These are phyloP conservation scores for Fusarium falciforme DNA, from an alignment of 2,329 filamentous ascomycete species.

Conservation along the genomic window DNA sequence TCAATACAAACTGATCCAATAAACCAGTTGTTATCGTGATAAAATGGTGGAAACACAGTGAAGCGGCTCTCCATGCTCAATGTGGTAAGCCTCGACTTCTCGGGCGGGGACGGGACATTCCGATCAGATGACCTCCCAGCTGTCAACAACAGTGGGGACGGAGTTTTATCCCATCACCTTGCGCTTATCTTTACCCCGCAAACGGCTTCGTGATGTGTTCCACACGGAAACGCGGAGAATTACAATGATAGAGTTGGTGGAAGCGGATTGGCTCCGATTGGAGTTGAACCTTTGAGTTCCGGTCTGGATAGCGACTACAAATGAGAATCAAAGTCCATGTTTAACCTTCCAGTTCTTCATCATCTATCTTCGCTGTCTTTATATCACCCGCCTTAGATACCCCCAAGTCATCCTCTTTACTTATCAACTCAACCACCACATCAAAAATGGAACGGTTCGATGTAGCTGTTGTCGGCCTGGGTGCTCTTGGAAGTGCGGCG, in stretches of 20 bases:
- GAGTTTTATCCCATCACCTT: background rate
- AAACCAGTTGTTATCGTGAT: background rate
- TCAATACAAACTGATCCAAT: background rate
- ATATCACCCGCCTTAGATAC: background rate
- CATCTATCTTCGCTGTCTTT: background rate
- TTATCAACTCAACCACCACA: background rate
- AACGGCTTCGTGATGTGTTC: background rate
- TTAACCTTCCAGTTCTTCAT: background rate
- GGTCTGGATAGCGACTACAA: background rate
- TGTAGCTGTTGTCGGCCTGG: constrained; percentile 15
- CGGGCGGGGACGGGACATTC: background rate
- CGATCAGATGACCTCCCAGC: background rate
- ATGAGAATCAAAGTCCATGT: background rate
- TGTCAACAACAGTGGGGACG: background rate
- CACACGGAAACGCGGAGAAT: background rate
- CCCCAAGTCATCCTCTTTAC: background rate
- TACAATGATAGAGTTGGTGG: background rate
- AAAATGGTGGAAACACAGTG: background rate
- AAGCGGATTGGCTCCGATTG: background rate
- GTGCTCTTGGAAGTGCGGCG: constrained; percentile 27
- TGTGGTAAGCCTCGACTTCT: background rate
- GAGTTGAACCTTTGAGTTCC: background rate
- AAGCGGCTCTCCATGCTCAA: background rate
- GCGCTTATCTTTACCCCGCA: background rate
- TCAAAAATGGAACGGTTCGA: background rate